A percentile compares a stretch with the other conserved stretches of the same genome.
Conservation (phyloP, 768 basidiomycete species). For the Tricholoma saponaceum region DNA sequence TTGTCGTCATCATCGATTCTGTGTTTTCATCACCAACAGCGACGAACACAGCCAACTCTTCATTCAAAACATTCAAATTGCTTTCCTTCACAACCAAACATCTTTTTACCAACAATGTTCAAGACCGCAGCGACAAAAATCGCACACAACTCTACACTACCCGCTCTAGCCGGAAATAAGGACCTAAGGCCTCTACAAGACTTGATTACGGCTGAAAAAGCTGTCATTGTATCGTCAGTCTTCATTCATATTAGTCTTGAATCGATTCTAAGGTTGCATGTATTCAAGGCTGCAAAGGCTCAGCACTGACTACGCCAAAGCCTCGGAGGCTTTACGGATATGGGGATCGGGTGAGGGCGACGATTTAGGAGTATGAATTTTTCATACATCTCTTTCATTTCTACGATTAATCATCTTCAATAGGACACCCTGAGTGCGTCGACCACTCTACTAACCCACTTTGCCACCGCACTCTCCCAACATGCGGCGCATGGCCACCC, state of each 20-base stretch:
- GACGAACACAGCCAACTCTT: no score
- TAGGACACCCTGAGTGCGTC: slow-evolving; percentile 78
- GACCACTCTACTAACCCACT: slow-evolving; percentile 60
- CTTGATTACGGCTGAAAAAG: slow-evolving; percentile 86
- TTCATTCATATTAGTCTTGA: slow-evolving; percentile 5
- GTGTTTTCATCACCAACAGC: no score
- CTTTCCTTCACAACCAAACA: not conserved
- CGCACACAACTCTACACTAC: slow-evolving; percentile 85
- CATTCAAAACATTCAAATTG: not conserved
- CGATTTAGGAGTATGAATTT: slow-evolving; percentile 61
- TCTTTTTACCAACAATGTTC: slow-evolving; percentile 52
- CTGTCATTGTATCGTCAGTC: slow-evolving; percentile 68
- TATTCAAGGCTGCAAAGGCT: slow-evolving; percentile 56
- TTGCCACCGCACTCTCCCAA: slow-evolving; percentile 59
- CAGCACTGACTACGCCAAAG: slow-evolving; percentile 59
- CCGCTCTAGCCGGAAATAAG: slow-evolving; percentile 63
- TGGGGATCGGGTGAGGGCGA: slow-evolving; percentile 85
- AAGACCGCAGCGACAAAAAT: slow-evolving; percentile 75
- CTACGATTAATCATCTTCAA: not conserved
- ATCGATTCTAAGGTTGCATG: not conserved
- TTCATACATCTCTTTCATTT: slow-evolving; percentile 6
- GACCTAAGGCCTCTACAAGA: slow-evolving; percentile 83
- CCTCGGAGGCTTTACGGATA: slow-evolving; percentile 63
- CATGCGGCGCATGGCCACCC: slow-evolving; percentile 69
- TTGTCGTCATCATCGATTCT: no score